phyloP scores from a whole-genome alignment of 164 flowering plant genomes.

The Brasenia schreberi region DNA sequence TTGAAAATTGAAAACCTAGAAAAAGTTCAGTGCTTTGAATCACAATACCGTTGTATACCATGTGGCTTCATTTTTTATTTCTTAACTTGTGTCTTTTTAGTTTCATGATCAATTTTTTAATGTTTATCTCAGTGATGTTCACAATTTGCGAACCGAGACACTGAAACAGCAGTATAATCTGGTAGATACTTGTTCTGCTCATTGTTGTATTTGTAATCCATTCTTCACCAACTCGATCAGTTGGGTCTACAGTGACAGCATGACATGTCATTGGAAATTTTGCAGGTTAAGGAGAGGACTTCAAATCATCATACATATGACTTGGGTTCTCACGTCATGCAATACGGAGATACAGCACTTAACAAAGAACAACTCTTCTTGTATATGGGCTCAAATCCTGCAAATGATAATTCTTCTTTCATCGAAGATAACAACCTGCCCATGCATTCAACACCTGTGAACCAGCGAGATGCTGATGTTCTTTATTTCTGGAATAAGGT shows the following conservation, averaged over 20 bases:
- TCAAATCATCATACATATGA: slow-evolving; percentile 19
- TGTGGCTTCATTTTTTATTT: too few species aligned
- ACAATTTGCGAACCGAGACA: slow-evolving; percentile 61
- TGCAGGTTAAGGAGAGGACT: slow-evolving; percentile 72
- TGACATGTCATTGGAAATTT: slow-evolving; percentile 4
- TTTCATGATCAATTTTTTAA: too few species aligned
- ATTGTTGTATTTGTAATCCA: neutral
- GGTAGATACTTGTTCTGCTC: slow-evolving; percentile 20
- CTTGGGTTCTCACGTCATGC: slow-evolving; percentile 84
- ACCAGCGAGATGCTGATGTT: slow-evolving; percentile 84
- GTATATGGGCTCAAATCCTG: slow-evolving; percentile 77
- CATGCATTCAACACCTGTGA: slow-evolving; percentile 30
- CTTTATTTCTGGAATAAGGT: slow-evolving; percentile 82
- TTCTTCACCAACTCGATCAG: neutral
- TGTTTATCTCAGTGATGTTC: slow-evolving; percentile 48
- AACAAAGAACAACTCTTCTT: slow-evolving; percentile 32
- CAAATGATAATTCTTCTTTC: slow-evolving; percentile 49
- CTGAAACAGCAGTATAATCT: slow-evolving; percentile 78
- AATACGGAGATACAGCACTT: slow-evolving; percentile 57
- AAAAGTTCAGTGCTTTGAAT: too few species aligned
- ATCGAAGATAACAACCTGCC: slow-evolving; percentile 35
- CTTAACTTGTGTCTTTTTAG: too few species aligned
- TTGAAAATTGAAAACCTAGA: too few species aligned
- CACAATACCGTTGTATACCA: too few species aligned
- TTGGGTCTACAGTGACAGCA: neutral